phyloP scores from a whole-genome alignment of 345 rosid species.

The Melaleuca alternifolia region DNA sequence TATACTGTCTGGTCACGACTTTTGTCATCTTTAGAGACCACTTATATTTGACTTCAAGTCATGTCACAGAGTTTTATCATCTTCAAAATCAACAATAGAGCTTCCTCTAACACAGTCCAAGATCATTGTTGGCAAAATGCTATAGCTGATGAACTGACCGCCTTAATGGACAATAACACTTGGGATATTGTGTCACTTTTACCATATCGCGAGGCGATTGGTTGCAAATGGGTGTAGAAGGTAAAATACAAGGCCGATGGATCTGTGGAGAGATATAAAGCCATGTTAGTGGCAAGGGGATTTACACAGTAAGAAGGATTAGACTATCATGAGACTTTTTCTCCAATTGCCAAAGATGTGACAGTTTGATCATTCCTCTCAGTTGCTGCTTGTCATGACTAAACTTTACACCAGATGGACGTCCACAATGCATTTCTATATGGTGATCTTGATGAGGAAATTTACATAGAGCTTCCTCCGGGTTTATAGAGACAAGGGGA shows the following conservation, averaged over 20 bases:
- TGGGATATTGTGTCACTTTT: background rate
- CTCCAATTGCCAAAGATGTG: background rate
- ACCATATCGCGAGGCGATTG: background rate
- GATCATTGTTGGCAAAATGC: background rate
- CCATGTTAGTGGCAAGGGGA: background rate
- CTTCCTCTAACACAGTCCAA: too few relatives aligned
- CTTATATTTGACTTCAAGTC: too few relatives aligned
- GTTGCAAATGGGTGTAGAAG: slow-evolving; percentile 1
- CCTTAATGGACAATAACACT: background rate
- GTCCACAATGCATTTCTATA: background rate
- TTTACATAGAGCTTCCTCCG: background rate
- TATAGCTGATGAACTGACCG: background rate
- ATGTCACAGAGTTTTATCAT: too few relatives aligned
- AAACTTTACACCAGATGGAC: background rate
- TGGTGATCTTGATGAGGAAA: background rate
- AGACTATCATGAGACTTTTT: background rate
- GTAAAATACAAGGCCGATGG: background rate
- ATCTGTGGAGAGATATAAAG: background rate
- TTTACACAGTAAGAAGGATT: background rate
- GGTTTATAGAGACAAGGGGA: background rate
- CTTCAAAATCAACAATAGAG: too few relatives aligned
- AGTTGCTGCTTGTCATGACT: background rate
- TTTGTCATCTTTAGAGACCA: too few relatives aligned
- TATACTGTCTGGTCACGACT: too few relatives aligned
- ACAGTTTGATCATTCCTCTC: background rate